These are phyloP conservation scores for Arachis monticola DNA, from an alignment of 331 rosid species.

Conservation along the genomic window DNA sequence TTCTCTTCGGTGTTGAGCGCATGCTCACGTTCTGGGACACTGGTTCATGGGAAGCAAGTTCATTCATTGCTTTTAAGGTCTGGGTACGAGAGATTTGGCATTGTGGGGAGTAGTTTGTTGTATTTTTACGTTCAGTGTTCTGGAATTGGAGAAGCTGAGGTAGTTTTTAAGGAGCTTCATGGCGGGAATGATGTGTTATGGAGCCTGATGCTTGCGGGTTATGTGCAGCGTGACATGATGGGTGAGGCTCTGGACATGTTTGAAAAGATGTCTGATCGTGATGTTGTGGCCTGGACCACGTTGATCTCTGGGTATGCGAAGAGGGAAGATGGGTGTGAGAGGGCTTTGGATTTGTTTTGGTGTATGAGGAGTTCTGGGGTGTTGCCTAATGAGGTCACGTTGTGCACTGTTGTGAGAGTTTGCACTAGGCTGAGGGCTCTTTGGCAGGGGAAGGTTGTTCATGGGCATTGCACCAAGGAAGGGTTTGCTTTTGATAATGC, in stretches of 20 bases:
- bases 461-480: conserved; percentile 65
- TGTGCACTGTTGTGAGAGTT: conserved; percentile 66
- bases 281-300: conserved; percentile 77
- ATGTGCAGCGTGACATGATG: conserved; percentile 67
- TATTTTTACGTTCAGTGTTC: conserved; percentile 50
- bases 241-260: conserved; percentile 57
- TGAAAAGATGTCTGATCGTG: conserved; percentile 59
- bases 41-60: conserved; percentile 57
- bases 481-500: conserved; percentile 68
- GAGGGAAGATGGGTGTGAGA: conserved; percentile 60
- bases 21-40: conserved; percentile 57
- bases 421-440: conserved; percentile 58
- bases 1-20: conserved; percentile 57
- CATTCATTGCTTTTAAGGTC: conserved; percentile 73
- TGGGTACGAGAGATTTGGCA: conserved; percentile 52
- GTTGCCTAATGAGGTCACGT: conserved; percentile 79
- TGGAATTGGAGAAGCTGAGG: conserved; percentile 60
- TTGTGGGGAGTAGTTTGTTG: conserved; percentile 70
- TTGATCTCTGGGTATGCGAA: conserved; percentile 79
- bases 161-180: conserved; percentile 66
- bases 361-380: conserved; percentile 65
- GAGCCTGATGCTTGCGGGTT: conserved; percentile 77
- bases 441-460: conserved; percentile 62
- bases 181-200: conserved; percentile 62
- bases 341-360: conserved; percentile 75